These are phyloP conservation scores for Tolypocladium sp. DNA, from an alignment of 2,329 filamentous ascomycete species.

Conservation along the genomic window DNA sequence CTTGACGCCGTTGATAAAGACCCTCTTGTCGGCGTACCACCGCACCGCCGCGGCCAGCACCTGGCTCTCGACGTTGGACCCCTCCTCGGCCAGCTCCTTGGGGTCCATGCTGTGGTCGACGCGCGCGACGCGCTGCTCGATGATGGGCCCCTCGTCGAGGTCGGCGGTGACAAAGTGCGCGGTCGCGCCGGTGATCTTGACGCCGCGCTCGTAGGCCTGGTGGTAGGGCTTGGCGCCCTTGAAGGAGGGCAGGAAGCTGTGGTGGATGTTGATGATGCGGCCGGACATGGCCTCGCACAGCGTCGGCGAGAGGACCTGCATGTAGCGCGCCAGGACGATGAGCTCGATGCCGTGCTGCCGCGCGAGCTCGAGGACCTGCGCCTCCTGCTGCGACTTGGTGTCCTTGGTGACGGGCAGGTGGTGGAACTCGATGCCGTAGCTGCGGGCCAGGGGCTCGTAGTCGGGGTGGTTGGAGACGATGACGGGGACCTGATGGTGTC, in stretches of 20 bases:
- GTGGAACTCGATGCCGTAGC: slow-evolving; percentile 70
- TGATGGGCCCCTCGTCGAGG: slow-evolving; percentile 79
- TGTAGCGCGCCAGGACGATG: slow-evolving; percentile 75
- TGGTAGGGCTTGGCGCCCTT: slow-evolving; percentile 86
- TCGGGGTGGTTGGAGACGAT: slow-evolving; percentile 80
- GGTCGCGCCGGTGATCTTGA: slow-evolving; percentile 82
- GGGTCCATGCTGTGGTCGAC: slow-evolving; percentile 71
- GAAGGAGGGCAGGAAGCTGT: slow-evolving; percentile 78
- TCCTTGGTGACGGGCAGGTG: slow-evolving; percentile 73
- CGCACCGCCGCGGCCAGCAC: slow-evolving; percentile 74
- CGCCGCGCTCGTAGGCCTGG: slow-evolving; percentile 76
- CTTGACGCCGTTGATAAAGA: slow-evolving; percentile 72
- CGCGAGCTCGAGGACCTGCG: slow-evolving; percentile 61
- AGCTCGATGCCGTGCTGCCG: slow-evolving; percentile 63
- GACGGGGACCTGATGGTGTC: slow-evolving; percentile 44
- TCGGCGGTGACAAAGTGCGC: slow-evolving; percentile 82
- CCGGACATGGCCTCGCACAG: slow-evolving; percentile 74
- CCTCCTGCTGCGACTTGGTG: slow-evolving; percentile 68
- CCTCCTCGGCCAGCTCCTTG: slow-evolving; percentile 69
- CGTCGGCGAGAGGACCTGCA: slow-evolving; percentile 72
- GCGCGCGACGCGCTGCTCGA: slow-evolving; percentile 71
- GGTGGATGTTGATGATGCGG: slow-evolving; percentile 87
- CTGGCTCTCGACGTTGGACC: slow-evolving; percentile 76
- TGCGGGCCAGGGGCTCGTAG: slow-evolving; percentile 56
- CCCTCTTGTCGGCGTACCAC: slow-evolving; percentile 70